Base-by-base conservation (phyloP, 2,329 filamentous ascomycete genomes). In the Pochonia chlamydosporia region DNA sequence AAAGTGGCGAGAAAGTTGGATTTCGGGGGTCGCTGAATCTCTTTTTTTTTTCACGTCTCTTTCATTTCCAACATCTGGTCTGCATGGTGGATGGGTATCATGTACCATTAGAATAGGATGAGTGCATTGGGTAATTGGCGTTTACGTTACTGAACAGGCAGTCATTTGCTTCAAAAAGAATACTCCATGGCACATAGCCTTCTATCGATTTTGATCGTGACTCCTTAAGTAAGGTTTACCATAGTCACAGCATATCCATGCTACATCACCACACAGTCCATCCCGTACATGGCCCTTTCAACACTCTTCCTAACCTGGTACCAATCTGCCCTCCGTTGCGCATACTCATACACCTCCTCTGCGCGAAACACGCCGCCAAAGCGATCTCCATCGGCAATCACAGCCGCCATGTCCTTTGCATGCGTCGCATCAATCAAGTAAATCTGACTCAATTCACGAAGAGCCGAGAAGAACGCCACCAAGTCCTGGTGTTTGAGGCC, bases 331-430 rank as follows among this genome's bases (percentile, higher is more conserved):
- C 93, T 75, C 55, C 93, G 75, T 68, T 96, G 90, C 1, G 92
- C 93, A 71, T 95, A 99, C 72, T 97, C 92, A 60, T 96, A 96
- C 3, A 97, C 93, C 71, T 99, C 93, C 65, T 99, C 93, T 0
- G 92, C 89, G 18, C 91, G 79, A 61, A 97, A 96, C 42, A 99
- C 87, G 11, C 93, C 93, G 23, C 87, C 80, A 63, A 97, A 99
- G 3, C 92, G 80, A 61, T 92, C 87, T 1, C 81, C 83, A 62
- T 99, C 93, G 0, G 93, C 91, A 62, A 99, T 96, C 47, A 99
- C 89, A 3, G 85, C 87, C 5, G 93, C 93, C 75, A 99, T 85
- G 65, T 97, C 93, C 65, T 95, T 95, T 13, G 93, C 89, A 62
- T 97, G 87, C 21, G 58, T 56, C 3, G 86, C 78, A 52, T 92